Percentiles rank a stretch among this genome's conserved stretches.
Evolutionary conservation across 208 protist species (phyloP).

Genomic region (Novymonas esmeraldas): DNA sequence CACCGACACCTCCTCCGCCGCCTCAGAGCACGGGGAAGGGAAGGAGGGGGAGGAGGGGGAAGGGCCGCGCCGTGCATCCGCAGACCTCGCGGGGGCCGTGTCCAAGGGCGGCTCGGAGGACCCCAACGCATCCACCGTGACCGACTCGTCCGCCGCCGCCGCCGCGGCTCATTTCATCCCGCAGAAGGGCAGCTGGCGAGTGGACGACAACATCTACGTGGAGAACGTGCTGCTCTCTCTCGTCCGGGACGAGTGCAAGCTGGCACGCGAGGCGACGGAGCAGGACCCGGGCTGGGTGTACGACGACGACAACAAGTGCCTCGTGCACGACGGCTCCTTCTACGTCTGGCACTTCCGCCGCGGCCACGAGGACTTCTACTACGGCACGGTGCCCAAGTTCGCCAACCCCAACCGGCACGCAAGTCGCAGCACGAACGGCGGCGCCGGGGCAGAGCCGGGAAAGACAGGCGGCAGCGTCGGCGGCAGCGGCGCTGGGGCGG

Average conservation of each 20-base stretch:
- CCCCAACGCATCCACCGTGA: background rate
- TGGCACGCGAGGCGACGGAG: constrained; percentile 52
- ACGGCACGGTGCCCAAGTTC: constrained; percentile 78
- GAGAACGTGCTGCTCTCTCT: constrained; percentile 71
- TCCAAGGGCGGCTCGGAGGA: background rate
- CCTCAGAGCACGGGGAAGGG: too few relatives aligned
- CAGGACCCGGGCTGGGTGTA: constrained; percentile 59
- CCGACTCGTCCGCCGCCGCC: background rate
- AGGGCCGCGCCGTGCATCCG: background rate
- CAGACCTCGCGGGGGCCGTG: background rate
- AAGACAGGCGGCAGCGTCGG: background rate
- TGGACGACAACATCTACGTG: constrained; percentile 44
- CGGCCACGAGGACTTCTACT: constrained; percentile 51
- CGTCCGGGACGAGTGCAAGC: constrained; percentile 73
- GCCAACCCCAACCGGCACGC: constrained; percentile 40
- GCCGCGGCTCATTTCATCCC: background rate
- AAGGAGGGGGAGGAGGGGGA: too few relatives aligned
- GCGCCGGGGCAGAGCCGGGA: background rate
- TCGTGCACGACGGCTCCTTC: constrained; percentile 53
- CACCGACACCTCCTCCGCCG: background rate
- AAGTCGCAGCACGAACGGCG: constrained; percentile 4
- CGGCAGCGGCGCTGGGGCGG: background rate
- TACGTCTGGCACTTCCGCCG: constrained; percentile 70
- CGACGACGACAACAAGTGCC: constrained; percentile 30
- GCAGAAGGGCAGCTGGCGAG: constrained; percentile 40